phyloP scores from a whole-genome alignment of 2,329 filamentous ascomycete genomes.

The Aciculosporium take region DNA sequence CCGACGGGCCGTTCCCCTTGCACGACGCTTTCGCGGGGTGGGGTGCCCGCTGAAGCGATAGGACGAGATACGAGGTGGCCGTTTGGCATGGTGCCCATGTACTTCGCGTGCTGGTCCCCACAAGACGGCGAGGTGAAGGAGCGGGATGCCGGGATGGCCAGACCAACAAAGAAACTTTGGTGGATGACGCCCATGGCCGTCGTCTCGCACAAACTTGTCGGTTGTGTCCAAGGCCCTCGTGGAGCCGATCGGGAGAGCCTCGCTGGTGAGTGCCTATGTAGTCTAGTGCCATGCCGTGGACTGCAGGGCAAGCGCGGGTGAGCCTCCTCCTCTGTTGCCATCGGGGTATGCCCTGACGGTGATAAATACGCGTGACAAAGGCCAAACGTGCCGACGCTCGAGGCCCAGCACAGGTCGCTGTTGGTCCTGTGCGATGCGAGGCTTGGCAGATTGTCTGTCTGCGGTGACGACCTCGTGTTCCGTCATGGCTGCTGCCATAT shows the following conservation, averaged over 20 bases:
- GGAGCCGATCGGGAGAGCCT: too few species aligned
- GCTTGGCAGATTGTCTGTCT: too few species aligned
- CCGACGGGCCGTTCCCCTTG: too few species aligned
- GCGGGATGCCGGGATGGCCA: background rate
- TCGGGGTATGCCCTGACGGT: background rate
- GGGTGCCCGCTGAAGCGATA: background rate
- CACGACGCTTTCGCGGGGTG: too few species aligned
- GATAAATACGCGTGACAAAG: too few species aligned
- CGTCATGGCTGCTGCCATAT: too few species aligned
- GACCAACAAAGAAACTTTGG: background rate
- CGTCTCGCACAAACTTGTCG: background rate
- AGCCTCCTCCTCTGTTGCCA: background rate
- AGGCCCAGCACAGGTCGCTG: too few species aligned
- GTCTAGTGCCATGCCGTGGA: background rate
- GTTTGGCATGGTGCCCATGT: background rate
- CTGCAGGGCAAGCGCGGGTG: background rate
- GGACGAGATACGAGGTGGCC: background rate
- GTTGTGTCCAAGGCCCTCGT: background rate
- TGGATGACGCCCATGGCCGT: background rate
- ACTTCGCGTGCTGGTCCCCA: too few species aligned
- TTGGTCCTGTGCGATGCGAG: too few species aligned
- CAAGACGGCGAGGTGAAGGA: too few species aligned
- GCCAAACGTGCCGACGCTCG: too few species aligned
- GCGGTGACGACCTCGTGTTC: background rate
- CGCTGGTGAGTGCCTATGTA: background rate